Evolutionary conservation across 73 alveolate species (phyloP).

Genomic region (Paramecium pentaurelia): DNA sequence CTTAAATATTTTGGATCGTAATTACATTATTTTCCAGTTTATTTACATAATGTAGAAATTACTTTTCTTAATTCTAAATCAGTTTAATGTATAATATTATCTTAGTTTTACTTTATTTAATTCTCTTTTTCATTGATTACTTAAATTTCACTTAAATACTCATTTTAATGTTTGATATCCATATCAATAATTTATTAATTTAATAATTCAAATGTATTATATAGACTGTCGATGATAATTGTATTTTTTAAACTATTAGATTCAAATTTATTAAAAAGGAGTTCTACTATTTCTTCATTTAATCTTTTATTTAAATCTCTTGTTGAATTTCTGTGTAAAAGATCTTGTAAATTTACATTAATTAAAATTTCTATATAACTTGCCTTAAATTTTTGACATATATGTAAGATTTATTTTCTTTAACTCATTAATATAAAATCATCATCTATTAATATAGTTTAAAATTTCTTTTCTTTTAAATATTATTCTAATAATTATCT

Average conservation of each 20-base stretch:
- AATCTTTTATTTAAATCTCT: background rate
- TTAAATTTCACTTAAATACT: background rate
- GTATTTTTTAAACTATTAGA: background rate
- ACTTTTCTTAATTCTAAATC: background rate
- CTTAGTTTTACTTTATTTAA: background rate
- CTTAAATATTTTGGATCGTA: background rate
- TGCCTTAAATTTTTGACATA: background rate
- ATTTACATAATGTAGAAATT: background rate
- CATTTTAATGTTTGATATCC: background rate
- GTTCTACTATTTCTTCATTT: background rate
- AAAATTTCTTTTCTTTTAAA: background rate
- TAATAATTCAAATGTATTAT: background rate
- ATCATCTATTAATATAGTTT: constrained; percentile 15
- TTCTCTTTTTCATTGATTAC: background rate
- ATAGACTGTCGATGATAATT: background rate
- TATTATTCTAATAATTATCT: background rate
- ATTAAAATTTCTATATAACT: background rate
- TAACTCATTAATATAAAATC: constrained; percentile 9
- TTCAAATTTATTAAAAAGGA: background rate
- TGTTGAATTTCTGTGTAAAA: background rate
- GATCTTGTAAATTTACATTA: background rate
- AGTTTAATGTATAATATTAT: background rate
- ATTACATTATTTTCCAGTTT: background rate
- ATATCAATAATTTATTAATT: background rate
- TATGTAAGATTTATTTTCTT: background rate